Conservation (phyloP, 345 rosid genomes). For the Noccaea bulbosa region DNA sequence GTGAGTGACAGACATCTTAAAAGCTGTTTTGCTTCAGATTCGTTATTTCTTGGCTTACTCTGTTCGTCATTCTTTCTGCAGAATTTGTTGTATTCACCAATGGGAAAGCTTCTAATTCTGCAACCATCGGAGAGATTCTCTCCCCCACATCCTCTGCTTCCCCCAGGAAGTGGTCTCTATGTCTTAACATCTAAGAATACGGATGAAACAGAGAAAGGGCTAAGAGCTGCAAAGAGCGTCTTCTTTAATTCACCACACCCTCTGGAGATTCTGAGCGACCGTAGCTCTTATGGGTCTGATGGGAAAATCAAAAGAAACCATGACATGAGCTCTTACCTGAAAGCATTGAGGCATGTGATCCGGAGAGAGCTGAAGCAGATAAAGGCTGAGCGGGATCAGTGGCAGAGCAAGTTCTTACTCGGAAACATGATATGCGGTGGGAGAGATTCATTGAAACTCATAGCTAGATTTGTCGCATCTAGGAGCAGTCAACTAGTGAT, state of each 20-base stretch:
- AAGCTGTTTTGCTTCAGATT: conserved; percentile 16
- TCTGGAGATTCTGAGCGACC: conserved; percentile 86
- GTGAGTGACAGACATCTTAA: conserved; percentile 1
- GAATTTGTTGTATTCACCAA: conserved; percentile 81
- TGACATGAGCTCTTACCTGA: conserved; percentile 85
- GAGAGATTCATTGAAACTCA: conserved; percentile 63
- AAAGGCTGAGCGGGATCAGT: conserved; percentile 55
- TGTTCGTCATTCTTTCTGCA: conserved; percentile 38
- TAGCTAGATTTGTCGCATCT: conserved; percentile 66
- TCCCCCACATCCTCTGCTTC: conserved; percentile 87
- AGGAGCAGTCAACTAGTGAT: conserved; percentile 77
- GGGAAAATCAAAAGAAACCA: conserved; percentile 91
- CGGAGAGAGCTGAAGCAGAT: conserved; percentile 71
- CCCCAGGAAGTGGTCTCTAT: conserved; percentile 89
- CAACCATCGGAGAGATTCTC: conserved; percentile 93
- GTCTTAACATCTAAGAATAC: conserved; percentile 52
- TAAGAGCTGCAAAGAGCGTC: conserved; percentile 65
- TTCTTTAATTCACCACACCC: conserved; percentile 99
- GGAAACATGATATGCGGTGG: conserved; percentile 57
- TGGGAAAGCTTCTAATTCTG: conserved; percentile 92
- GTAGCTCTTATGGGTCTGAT: conserved; percentile 79
- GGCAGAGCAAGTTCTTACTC: conserved; percentile 53
- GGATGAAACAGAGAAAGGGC: conserved; percentile 59
- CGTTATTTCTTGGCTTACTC: conserved; percentile 22
- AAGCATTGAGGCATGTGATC: conserved; percentile 63